Base-by-base conservation (phyloP, 2,329 filamentous ascomycete species). In the Ophiocordyceps camponoti-leonardi region DNA sequence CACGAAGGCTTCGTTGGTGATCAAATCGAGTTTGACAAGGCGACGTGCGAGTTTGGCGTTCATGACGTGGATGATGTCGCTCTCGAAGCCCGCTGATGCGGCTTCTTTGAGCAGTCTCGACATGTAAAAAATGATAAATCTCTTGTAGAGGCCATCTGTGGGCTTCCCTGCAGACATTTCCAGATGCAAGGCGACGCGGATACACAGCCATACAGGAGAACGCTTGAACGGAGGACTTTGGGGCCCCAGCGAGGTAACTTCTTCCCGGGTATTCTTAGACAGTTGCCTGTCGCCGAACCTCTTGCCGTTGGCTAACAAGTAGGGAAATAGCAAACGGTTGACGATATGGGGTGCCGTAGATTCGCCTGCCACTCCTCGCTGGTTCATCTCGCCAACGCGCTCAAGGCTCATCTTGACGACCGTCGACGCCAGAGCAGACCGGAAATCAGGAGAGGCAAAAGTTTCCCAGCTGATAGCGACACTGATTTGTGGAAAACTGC, bases 261-360 rank as follows among this genome's bases (percentile, higher is more conserved):
- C 73, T 39, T 79, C 73, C 4, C 71, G 66, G 0, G 68, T 71
- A 28, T 68, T 58, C 46, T 78, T 79, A 43, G 50, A 58, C 16
- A 77, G 6, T 6, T 61, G 1, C 58, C 55, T 0, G 42, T 4
- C 0, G 49, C 49, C 1, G 54, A 13, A 7, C 50, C 45, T 0
- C 1, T 48, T 44, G 0, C 70, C 69, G 4, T 66, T 47, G 10
- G 45, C 23, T 8, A 62, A 55, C 4, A 75, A 46, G 16, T 70
- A 56, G 0, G 60, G 60, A 1, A 51, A 40, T 7, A 67, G 59
- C 30, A 72, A 60, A 35, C 75, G 66, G 0, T 69, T 75, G 0
- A 79, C 63, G 28, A 75, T 54, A 37, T 37, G 33, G 6, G 14
- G 33, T n/a, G 33, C 33, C 16, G 33, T 18, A 6, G 14, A 37